A percentile compares a stretch with the other conserved stretches of the same genome.
Conservation (phyloP, 2,329 filamentous ascomycete genomes). For the Trichoderma cornu-damae region DNA sequence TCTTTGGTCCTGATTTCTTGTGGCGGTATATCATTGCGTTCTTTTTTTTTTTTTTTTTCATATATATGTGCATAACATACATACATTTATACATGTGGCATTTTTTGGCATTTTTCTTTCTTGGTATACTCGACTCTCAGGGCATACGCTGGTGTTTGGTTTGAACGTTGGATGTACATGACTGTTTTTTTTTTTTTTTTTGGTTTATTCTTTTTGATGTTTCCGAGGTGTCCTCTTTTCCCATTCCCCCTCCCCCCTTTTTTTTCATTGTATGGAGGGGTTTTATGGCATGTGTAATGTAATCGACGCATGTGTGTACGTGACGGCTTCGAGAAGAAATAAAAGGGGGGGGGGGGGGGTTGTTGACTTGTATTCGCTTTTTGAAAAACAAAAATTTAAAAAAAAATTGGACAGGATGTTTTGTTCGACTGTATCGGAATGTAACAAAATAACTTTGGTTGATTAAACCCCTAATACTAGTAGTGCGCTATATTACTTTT, state of each 20-base stretch:
- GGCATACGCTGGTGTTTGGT: neutral
- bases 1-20: neutral
- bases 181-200: neutral
- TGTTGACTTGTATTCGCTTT: too few species aligned
- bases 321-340: neutral
- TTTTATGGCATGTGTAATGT: conserved; percentile 6
- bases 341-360: too few species aligned
- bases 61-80: conserved; percentile 1
- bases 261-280: neutral
- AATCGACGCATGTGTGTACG: neutral
- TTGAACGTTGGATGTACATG: neutral
- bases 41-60: too few species aligned
- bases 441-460: too few species aligned
- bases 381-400: too few species aligned
- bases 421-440: too few species aligned
- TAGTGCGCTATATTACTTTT: neutral
- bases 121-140: neutral
- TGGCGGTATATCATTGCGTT: neutral
- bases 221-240: neutral
- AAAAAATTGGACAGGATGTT: neutral
- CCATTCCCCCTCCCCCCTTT: neutral
- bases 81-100: neutral
- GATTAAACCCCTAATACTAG: too few species aligned
- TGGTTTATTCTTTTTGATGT: neutral
- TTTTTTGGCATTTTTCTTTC: neutral